Conservation (phyloP, 1,284 basidiomycete species). For the Leccinum pachyderme region DNA sequence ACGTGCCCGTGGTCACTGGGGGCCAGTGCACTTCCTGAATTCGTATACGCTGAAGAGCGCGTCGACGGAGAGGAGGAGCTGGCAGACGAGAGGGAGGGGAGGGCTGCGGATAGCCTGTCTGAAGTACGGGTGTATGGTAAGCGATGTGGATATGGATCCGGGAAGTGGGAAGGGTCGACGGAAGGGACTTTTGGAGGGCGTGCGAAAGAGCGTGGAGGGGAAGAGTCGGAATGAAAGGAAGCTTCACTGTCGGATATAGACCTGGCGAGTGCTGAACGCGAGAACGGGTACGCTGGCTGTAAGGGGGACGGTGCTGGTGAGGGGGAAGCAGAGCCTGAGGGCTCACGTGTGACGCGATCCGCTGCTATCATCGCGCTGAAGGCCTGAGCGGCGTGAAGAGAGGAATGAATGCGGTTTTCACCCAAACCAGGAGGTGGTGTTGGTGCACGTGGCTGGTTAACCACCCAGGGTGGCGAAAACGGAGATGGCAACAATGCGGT, state of each 20-base stretch:
- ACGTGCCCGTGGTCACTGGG: conserved; percentile 63
- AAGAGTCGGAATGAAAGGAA: conserved; percentile 37
- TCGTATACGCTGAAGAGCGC: conserved; percentile 74
- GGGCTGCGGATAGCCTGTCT: conserved; percentile 41
- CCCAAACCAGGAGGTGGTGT: conserved; percentile 28
- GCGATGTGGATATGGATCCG: conserved; percentile 46
- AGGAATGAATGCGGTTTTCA: conserved; percentile 23
- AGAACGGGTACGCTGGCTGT: conserved; percentile 19
- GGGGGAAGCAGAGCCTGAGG: conserved; percentile 4
- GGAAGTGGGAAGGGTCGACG: conserved; percentile 62
- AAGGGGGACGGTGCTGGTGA: conserved; percentile 15
- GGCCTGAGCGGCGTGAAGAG: conserved; percentile 7
- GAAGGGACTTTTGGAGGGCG: conserved; percentile 45
- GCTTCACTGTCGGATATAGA: conserved; percentile 41
- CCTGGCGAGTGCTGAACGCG: conserved; percentile 32
- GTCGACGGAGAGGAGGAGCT: conserved; percentile 68
- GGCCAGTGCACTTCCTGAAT: conserved; percentile 55
- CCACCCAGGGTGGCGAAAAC: conserved; percentile 29
- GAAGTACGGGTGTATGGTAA: conserved; percentile 29
- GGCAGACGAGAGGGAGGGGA: conserved; percentile 61
- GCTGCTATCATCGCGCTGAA: conserved; percentile 22
- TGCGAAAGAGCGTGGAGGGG: conserved; percentile 39
- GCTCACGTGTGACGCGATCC: conserved; percentile 12
- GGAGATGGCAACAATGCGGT: conserved; percentile 34
- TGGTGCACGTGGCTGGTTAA: conserved; percentile 33